These are phyloP conservation scores for Penicillium paradoxum DNA, from an alignment of 495 filamentous ascomycete genomes.

Conservation along the genomic window DNA sequence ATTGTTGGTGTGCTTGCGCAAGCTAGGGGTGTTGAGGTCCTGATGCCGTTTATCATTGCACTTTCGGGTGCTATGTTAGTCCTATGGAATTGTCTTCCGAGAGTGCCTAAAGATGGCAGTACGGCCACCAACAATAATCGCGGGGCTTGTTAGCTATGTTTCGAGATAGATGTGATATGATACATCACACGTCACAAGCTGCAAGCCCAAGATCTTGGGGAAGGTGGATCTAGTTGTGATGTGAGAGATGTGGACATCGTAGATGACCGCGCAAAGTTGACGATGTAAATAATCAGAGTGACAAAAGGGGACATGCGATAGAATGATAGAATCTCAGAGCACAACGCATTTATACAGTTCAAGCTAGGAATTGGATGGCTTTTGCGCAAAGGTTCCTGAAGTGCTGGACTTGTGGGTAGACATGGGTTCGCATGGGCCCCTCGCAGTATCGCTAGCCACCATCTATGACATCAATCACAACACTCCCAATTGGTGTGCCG, in stretches of 20 bases:
- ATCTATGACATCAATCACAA: neutral
- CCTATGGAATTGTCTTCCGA: slow-evolving; percentile 3
- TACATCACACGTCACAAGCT: neutral
- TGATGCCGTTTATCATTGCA: slow-evolving; percentile 68
- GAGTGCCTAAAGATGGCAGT: neutral
- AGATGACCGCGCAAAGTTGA: too few species aligned
- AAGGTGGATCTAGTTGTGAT: neutral
- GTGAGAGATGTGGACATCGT: neutral
- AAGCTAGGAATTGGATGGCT: too few species aligned
- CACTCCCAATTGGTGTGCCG: neutral
- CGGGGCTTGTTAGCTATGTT: neutral
- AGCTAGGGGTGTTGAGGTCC: slow-evolving; percentile 64
- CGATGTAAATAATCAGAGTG: too few species aligned
- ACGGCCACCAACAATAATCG: neutral
- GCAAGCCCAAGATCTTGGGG: neutral
- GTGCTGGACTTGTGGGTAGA: too few species aligned
- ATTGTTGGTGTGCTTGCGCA: slow-evolving; percentile 76
- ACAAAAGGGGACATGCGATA: too few species aligned
- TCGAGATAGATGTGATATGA: neutral
- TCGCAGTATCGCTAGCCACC: neutral
- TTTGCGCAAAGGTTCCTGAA: too few species aligned
- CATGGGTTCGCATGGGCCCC: neutral
- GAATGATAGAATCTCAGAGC: neutral
- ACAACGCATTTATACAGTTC: neutral
- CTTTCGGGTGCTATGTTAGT: slow-evolving; percentile 50